Conservation (phyloP, 2,329 filamentous ascomycete species). For the Rhinocladiella mackenziei region DNA sequence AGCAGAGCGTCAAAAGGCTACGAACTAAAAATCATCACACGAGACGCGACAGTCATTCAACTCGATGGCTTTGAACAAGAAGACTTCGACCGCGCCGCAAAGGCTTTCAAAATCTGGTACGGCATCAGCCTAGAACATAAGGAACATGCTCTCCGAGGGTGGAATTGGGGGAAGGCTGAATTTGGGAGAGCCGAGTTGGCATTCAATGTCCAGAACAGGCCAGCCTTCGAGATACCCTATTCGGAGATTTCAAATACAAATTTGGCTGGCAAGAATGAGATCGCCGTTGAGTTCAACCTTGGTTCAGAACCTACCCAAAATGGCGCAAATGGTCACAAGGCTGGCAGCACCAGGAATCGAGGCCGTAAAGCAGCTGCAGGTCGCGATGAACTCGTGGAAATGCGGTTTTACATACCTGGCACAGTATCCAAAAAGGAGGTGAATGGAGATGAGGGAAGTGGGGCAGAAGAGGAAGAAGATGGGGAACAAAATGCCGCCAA, state of each 20-base stretch:
- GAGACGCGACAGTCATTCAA: slow-evolving; percentile 81
- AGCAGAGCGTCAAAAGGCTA: slow-evolving; percentile 87
- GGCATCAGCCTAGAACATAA: slow-evolving; percentile 86
- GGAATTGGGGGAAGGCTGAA: slow-evolving; percentile 99
- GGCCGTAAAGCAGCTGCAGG: slow-evolving; percentile 88
- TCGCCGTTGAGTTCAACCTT: slow-evolving; percentile 87
- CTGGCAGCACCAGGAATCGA: slow-evolving; percentile 65
- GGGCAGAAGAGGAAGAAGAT: slow-evolving; percentile 59
- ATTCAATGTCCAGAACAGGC: slow-evolving; percentile 95
- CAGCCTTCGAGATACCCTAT: slow-evolving; percentile 94
- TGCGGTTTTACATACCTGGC: slow-evolving; percentile 97
- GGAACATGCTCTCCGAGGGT: slow-evolving; percentile 90
- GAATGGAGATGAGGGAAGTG: slow-evolving; percentile 56
- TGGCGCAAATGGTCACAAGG: slow-evolving; percentile 67
- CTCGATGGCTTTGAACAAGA: slow-evolving; percentile 93
- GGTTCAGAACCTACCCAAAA: slow-evolving; percentile 68
- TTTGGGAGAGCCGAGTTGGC: slow-evolving; percentile 91
- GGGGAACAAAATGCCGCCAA: slow-evolving; percentile 94
- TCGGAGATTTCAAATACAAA: slow-evolving; percentile 98
- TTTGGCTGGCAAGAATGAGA: slow-evolving; percentile 93
- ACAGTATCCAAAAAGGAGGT: slow-evolving; percentile 71
- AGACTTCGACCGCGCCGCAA: slow-evolving; percentile 85
- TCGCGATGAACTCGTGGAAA: slow-evolving; percentile 90
- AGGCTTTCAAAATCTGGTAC: slow-evolving; percentile 98
- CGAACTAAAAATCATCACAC: slow-evolving; percentile 85